phyloP scores from a whole-genome alignment of 2,329 filamentous ascomycete genomes.

The Phialocephala sp. region DNA sequence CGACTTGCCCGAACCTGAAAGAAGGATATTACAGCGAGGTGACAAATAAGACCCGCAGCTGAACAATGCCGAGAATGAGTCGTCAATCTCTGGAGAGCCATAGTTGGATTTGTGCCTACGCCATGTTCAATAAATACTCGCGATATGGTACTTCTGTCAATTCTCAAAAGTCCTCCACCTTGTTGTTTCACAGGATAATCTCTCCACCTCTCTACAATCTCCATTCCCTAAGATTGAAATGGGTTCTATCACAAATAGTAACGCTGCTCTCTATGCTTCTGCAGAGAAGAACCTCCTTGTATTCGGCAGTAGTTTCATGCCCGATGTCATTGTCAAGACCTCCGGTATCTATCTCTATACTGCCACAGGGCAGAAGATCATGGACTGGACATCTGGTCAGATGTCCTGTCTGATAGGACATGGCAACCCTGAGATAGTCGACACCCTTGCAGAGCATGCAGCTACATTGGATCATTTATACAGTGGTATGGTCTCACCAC shows the following conservation, averaged over 20 bases:
- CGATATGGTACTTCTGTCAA: too few species aligned
- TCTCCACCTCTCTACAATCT: neutral
- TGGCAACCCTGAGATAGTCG: conserved; percentile 60
- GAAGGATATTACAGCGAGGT: too few species aligned
- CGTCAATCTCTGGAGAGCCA: too few species aligned
- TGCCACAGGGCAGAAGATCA: conserved; percentile 49
- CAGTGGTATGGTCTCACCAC: conserved; percentile 61
- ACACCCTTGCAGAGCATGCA: conserved; percentile 55
- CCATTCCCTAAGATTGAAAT: neutral
- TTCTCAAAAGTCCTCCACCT: too few species aligned
- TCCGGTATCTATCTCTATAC: conserved; percentile 49
- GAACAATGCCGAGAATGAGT: too few species aligned
- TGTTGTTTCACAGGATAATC: too few species aligned
- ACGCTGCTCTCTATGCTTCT: neutral
- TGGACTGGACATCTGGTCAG: conserved; percentile 65
- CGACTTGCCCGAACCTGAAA: too few species aligned
- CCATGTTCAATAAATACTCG: too few species aligned
- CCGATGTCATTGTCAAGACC: conserved; percentile 28
- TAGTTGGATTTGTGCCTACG: too few species aligned
- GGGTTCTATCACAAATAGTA: too few species aligned
- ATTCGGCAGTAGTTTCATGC: conserved; percentile 28
- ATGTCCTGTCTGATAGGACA: conserved; percentile 65
- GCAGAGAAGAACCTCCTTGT: conserved; percentile 1
- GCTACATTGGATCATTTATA: conserved; percentile 62
- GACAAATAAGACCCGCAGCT: too few species aligned